Conservation (phyloP, 78 protist genomes). For the Speleostelium caveatum region DNA sequence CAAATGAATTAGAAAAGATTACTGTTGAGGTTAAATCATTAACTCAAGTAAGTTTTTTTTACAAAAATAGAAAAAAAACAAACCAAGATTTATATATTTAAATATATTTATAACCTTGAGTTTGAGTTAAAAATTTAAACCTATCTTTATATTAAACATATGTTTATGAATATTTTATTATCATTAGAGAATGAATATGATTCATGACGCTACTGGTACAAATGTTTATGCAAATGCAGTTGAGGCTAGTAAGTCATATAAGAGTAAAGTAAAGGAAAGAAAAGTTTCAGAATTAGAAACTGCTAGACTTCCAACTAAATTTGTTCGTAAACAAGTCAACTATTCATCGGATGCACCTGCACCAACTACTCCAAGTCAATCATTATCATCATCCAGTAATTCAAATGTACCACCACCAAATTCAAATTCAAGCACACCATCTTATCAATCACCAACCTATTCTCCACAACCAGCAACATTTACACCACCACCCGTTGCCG, state of each 20-base stretch:
- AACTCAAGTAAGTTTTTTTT: conserved; percentile 30
- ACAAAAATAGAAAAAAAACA: not conserved
- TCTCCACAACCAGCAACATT: no score
- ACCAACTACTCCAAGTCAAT: not conserved
- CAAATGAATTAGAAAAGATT: conserved; percentile 36
- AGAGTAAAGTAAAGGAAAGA: conserved; percentile 20
- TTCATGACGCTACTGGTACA: conserved; percentile 60
- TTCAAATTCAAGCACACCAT: conserved; percentile 19
- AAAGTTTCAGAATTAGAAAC: conserved; percentile 5
- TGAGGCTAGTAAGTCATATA: conserved; percentile 26
- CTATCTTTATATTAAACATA: not conserved
- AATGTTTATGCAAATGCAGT: conserved; percentile 15
- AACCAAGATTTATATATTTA: no score
- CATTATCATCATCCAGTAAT: not conserved
- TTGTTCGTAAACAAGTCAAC: conserved; percentile 34
- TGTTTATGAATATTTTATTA: no score
- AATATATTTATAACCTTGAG: no score
- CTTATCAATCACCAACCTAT: no score
- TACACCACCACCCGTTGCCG: no score
- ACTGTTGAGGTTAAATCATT: conserved; percentile 18
- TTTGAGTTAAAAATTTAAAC: no score
- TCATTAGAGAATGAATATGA: conserved; percentile 51
- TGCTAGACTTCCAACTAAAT: conserved; percentile 36
- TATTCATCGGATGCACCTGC: conserved; percentile 5
- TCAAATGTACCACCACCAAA: not conserved